Evolutionary conservation across 176 grass and related monocot genomes (phyloP).

Genomic region (Ensete ventricosum): DNA sequence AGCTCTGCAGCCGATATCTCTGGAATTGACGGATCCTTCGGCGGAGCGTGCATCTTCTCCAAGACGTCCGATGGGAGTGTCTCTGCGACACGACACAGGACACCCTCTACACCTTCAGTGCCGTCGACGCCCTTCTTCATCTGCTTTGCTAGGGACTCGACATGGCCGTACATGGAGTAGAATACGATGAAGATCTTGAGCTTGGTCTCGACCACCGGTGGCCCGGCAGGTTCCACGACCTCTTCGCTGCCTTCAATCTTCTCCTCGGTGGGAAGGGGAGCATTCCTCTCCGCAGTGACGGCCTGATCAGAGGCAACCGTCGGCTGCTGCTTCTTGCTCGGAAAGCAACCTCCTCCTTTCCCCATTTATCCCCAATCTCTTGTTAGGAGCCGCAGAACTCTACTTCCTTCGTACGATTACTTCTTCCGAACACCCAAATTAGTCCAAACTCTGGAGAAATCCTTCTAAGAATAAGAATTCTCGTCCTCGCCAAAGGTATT

Average conservation of each 20-base stretch:
- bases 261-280: background rate
- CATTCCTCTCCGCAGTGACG: background rate
- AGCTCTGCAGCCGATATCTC: background rate
- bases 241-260: background rate
- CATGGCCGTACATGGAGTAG: conserved; percentile 4
- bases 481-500: too few species aligned
- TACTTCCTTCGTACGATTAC: too few species aligned
- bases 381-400: too few species aligned
- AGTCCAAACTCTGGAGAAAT: too few species aligned
- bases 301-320: background rate
- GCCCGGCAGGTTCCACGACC: background rate
- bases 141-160: background rate
- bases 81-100: background rate
- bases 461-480: too few species aligned
- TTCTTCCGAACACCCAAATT: too few species aligned
- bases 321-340: background rate
- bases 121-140: conserved; percentile 4
- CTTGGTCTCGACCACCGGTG: background rate
- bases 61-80: background rate
- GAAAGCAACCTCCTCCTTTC: conserved; percentile 3
- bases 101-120: background rate
- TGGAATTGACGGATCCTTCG: background rate
- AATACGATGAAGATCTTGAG: conserved; percentile 1
- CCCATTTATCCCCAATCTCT: background rate
- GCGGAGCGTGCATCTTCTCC: background rate